phyloP scores from a whole-genome alignment of 352 stramenopile genomes.

The Thraustotheca clavata region DNA sequence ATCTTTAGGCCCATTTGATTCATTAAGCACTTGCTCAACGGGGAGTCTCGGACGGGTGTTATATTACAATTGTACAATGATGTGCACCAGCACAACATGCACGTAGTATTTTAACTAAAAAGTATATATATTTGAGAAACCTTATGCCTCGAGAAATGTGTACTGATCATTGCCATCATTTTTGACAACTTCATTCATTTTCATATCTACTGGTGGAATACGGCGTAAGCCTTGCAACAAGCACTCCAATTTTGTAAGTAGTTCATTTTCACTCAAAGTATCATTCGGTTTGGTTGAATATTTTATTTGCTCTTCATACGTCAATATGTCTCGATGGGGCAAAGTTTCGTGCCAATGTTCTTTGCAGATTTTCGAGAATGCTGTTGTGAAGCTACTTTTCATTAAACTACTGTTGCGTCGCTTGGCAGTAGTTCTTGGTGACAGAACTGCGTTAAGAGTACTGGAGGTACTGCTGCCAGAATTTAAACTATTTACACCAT shows the following conservation, averaged over 20 bases:
- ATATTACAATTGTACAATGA: conserved; percentile 14
- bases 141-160: background rate
- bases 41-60: background rate
- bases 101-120: no score
- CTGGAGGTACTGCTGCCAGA: background rate
- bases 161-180: conserved; percentile 9
- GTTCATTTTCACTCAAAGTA: conserved; percentile 5
- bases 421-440: background rate
- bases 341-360: conserved; percentile 19
- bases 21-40: conserved; percentile 6
- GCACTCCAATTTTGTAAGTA: conserved; percentile 14
- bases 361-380: conserved; percentile 4
- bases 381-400: conserved; percentile 1
- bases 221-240: conserved; percentile 4
- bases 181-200: background rate
- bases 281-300: background rate
- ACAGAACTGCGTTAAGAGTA: background rate
- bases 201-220: conserved; percentile 7
- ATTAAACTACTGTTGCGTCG: background rate
- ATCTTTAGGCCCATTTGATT: conserved; percentile 16
- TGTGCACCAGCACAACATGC: background rate
- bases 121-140: no score
- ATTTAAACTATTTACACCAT: background rate
- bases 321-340: conserved; percentile 18
- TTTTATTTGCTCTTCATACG: conserved; percentile 20